A percentile compares a stretch with the other conserved stretches of the same genome.
Conservation (phyloP, 805 yeast species). For the Myxozyma neotropica region DNA sequence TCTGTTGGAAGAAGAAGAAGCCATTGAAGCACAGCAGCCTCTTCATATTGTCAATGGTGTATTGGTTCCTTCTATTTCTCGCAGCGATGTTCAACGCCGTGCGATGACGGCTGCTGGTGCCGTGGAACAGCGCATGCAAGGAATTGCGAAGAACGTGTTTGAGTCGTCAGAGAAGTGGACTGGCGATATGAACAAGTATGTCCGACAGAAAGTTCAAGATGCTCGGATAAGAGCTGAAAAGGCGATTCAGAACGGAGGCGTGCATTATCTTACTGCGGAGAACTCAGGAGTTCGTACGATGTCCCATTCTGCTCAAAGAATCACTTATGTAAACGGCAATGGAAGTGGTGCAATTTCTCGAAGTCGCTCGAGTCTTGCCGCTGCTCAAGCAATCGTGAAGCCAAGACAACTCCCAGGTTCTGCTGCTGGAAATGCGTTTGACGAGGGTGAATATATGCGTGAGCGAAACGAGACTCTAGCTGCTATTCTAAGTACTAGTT, state of each 20-base stretch:
- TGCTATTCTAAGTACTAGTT: conserved; percentile 11
- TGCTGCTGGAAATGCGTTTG: conserved; percentile 15
- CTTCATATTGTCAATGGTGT: conserved; percentile 27
- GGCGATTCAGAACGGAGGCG: conserved; percentile 21
- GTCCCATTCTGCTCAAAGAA: background rate
- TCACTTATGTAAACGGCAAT: conserved; percentile 3
- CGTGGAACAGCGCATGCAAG: conserved; percentile 24
- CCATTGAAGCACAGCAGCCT: conserved; percentile 13
- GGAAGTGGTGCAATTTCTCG: background rate
- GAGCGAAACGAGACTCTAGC: conserved; percentile 28
- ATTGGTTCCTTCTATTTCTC: conserved; percentile 15
- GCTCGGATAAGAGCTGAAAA: conserved; percentile 19
- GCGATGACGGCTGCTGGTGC: conserved; percentile 2
- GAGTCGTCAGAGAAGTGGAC: conserved; percentile 30
- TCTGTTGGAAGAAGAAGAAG: conserved; percentile 7
- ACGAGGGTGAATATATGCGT: conserved; percentile 19
- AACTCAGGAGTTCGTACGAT: conserved; percentile 7
- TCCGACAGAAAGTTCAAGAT: conserved; percentile 28
- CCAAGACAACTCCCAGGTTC: background rate
- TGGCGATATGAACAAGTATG: conserved; percentile 28
- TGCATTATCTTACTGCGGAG: conserved; percentile 21
- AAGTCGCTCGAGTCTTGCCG: background rate
- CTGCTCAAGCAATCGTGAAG: background rate
- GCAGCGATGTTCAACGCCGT: conserved; percentile 12
- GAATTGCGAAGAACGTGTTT: conserved; percentile 27